Conservation (phyloP, 106 monocot genomes). For the Allium cepa region DNA sequence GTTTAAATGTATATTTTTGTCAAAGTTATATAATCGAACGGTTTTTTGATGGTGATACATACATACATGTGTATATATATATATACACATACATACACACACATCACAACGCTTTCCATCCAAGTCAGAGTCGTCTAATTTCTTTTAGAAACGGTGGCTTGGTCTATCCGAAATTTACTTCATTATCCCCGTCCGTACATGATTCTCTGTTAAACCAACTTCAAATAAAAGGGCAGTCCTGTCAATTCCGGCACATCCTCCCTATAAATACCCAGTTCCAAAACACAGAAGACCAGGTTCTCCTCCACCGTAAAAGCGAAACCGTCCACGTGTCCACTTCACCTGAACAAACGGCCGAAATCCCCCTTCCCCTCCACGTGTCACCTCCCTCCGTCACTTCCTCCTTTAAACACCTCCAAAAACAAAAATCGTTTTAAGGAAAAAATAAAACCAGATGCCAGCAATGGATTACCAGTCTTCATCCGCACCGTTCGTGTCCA, state of each 20-base stretch:
- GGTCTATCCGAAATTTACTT: no score
- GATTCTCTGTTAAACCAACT: no score
- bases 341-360: not conserved
- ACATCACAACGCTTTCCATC: no score
- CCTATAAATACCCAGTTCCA: no score
- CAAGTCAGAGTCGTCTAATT: no score
- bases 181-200: no score
- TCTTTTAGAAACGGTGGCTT: no score
- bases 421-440: not conserved
- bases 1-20: no score
- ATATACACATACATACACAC: no score
- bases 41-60: no score
- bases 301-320: not conserved
- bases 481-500: constrained; percentile 29
- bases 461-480: constrained; percentile 41
- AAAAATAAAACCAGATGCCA: constrained; percentile 10
- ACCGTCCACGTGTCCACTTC: constrained; percentile 1
- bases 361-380: not conserved
- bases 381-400: not conserved
- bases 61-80: no score
- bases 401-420: not conserved
- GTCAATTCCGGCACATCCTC: not conserved
- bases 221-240: not conserved
- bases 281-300: not conserved
- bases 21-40: no score